Evolutionary conservation across 2,329 filamentous ascomycete species (phyloP).

Genomic region (Phyllosticta citribraziliensis): DNA sequence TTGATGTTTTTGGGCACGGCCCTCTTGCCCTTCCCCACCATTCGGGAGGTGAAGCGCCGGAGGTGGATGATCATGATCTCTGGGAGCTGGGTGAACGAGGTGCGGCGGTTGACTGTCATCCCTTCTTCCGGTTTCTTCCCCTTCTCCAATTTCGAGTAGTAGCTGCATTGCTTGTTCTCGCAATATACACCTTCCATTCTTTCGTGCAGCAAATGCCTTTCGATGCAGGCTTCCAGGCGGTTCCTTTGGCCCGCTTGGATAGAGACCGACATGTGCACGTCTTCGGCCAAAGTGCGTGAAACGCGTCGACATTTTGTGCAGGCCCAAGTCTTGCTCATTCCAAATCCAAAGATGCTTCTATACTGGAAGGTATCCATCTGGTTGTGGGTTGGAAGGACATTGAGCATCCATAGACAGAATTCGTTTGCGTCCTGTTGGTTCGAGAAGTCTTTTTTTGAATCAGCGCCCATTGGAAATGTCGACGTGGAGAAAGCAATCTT

Average conservation of each 20-base stretch:
- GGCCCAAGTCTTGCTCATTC: too few species aligned
- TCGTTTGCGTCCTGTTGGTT: neutral
- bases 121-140: too few species aligned
- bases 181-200: neutral
- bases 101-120: neutral
- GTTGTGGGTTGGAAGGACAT: neutral
- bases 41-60: constrained; percentile 8
- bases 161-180: neutral
- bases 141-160: neutral
- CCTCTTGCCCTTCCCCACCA: too few species aligned
- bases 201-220: neutral
- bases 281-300: too few species aligned
- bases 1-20: neutral
- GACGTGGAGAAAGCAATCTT: neutral
- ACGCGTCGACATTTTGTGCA: too few species aligned
- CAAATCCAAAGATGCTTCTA: too few species aligned
- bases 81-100: constrained; percentile 8
- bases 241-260: too few species aligned
- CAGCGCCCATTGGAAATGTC: neutral
- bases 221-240: neutral
- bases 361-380: too few species aligned
- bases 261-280: too few species aligned
- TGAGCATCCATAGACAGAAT: neutral
- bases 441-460: neutral
- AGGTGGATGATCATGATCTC: constrained; percentile 15